Evolutionary conservation across 257 asterid genomes (phyloP).

Genomic region (Plantago elongata): DNA sequence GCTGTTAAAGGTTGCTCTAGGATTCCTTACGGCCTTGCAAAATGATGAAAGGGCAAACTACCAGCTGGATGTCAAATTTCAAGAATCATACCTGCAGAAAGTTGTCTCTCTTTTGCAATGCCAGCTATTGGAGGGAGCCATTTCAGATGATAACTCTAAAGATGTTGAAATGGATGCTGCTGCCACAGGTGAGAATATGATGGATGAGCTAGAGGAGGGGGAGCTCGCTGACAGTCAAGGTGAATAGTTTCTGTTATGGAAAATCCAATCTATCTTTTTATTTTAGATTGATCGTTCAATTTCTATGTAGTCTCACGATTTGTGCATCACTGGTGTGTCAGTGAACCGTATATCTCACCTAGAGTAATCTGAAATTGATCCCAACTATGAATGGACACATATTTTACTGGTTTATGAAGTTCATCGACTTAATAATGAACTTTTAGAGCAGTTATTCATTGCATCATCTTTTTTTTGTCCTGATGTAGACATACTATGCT

Average conservation of each 20-base stretch:
- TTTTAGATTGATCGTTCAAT: no score
- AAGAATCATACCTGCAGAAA: slow-evolving; percentile 79
- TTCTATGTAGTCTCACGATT: neutral
- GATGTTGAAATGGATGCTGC: slow-evolving; percentile 28
- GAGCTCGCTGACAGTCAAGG: slow-evolving; percentile 82
- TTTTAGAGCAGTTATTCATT: no score
- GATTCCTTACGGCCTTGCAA: slow-evolving; percentile 83
- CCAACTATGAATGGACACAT: no score
- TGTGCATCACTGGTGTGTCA: slow-evolving; percentile 9
- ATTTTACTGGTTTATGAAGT: no score
- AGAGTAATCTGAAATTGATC: slow-evolving; percentile 1
- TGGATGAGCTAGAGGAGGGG: slow-evolving; percentile 92
- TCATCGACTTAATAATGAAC: no score
- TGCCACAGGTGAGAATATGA: slow-evolving; percentile 33
- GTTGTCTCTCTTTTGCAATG: slow-evolving; percentile 92
- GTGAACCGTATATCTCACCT: neutral
- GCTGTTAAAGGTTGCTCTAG: slow-evolving; percentile 70
- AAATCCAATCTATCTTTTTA: no score
- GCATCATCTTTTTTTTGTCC: no score
- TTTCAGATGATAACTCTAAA: slow-evolving; percentile 44
- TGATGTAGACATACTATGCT: no score
- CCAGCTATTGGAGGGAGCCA: slow-evolving; percentile 84
- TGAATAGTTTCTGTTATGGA: slow-evolving; percentile 29
- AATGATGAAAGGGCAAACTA: slow-evolving; percentile 94
- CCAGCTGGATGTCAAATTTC: slow-evolving; percentile 97